Base-by-base conservation (phyloP, 2,329 filamentous ascomycete genomes). In the Aspergillus fijiensis region DNA sequence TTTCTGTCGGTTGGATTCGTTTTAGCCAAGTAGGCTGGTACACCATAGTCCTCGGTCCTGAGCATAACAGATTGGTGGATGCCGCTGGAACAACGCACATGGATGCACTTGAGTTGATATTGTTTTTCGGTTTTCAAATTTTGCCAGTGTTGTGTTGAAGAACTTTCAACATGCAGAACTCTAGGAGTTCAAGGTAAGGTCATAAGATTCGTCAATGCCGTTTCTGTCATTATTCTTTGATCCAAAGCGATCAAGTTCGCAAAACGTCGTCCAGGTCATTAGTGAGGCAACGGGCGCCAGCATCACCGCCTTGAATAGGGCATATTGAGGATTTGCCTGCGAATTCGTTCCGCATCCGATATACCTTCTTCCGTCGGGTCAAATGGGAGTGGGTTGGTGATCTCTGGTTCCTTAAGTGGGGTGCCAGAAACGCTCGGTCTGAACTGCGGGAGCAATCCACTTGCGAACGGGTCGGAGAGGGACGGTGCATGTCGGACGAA, bases 401-500 rank as follows among this genome's bases (percentile, higher is more conserved):
- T 33, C 3, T 58, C 58, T 47, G 63, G 67, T 45, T 60, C 62
- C 48, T 63, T 63, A 35, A 63, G 59, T 1, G 62, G 58, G 56
- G 65, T 63, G 4, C 54, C 45, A 49, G 62, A 63, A 21, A 52
- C 58, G 25, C 63, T 55, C 27, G 67, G 61, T n/a, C 60, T 59
- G 11, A 60, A 58, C 47, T 65, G 67, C 25, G 67, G 65, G 27
- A 66, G 54, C 10, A 67, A 55, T 9, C 68, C 70, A 45, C 67
- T 67, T 12, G 74, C 75, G 63, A 79, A 80, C 2, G 79, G 76
- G 57, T 81, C 79, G 10, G 77, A 80, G 58, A 77, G 70, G 47
- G 76, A 80, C 33, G 76, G 73, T 12, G 73, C 76, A 63, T 79
- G 78, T 60, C 76, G 70, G 21, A 75, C 70, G 33, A 69, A 69